Conservation (phyloP, 1,284 basidiomycete genomes). For the Phenoliferia sp. region DNA sequence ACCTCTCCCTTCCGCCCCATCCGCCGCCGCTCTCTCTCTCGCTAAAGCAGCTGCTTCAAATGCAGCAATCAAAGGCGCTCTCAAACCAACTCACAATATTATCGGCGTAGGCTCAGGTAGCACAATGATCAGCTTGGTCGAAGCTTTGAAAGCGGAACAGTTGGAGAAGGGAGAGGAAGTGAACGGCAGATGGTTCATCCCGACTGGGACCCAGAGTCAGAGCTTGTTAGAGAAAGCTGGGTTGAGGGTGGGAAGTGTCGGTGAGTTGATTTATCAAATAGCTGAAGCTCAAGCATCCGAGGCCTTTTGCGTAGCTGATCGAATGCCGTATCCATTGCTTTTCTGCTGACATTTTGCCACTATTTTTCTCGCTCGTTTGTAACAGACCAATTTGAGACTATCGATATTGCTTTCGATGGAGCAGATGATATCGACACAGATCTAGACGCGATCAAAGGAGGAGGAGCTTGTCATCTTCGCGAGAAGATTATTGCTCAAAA, state of each 20-base stretch:
- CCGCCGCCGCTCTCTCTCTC: background rate
- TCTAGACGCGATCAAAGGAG: slow-evolving; percentile 94
- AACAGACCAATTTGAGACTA: slow-evolving; percentile 62
- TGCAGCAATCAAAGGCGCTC: slow-evolving; percentile 85
- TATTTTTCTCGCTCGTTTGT: background rate
- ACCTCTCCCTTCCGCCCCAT: background rate
- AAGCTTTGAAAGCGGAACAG: slow-evolving; percentile 66
- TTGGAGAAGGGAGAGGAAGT: slow-evolving; percentile 47
- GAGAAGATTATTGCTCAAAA: slow-evolving; percentile 97
- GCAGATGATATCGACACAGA: slow-evolving; percentile 77
- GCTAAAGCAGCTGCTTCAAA: slow-evolving; percentile 90
- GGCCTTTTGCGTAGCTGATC: too few species aligned
- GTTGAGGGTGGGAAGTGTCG: slow-evolving; percentile 82
- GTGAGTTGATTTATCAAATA: too few species aligned
- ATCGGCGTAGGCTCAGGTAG: slow-evolving; percentile 86
- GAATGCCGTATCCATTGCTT: too few species aligned
- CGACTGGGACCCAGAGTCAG: slow-evolving; percentile 93
- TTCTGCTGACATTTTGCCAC: background rate
- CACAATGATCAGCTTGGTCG: slow-evolving; percentile 94
- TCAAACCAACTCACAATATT: slow-evolving; percentile 77
- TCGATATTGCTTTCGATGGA: slow-evolving; percentile 95
- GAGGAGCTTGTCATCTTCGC: slow-evolving; percentile 91
- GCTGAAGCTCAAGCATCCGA: too few species aligned
- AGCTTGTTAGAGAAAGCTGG: slow-evolving; percentile 81
- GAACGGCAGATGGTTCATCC: slow-evolving; percentile 70